Base-by-base conservation (phyloP, 176 grass and related monocot genomes). In the Secale cereale region DNA sequence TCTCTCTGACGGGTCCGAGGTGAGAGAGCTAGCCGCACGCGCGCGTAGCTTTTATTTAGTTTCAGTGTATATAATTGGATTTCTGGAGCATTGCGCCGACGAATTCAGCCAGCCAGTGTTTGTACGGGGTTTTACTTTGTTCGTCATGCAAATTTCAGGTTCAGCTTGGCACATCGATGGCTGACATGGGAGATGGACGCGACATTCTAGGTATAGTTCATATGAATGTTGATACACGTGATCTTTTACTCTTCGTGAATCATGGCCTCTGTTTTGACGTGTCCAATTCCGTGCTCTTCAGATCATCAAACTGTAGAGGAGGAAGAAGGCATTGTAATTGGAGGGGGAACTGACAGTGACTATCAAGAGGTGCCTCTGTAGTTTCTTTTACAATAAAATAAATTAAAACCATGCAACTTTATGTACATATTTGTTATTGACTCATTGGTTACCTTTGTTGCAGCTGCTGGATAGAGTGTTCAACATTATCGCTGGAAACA, bases 391-490 rank as follows among this genome's bases (percentile, higher is more conserved):
- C 7, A 1, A 8, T 5, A 15, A 4, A 15, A 1, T n/a, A n/a
- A n/a, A n/a, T 27, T 27, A 20, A 41, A 43, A 50, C 45, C 16
- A 54, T 32, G 17, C 45, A 13, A 13, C 7, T 1, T 57, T 57
- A 1, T 9, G 7, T 3, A n/a, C n/a, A n/a, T n/a, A 56, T 57
- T 57, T 57, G 6, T 57, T 57, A 57, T 22, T 57, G 19, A 57
- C 7, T 57, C 3, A 20, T 29, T 26, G 5, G 8, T 8, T 50
- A 27, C 69, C 41, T 48, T 43, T 85, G 11, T 86, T 82, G 52
- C 87, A 98, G 95, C 81, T 98, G 8, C 64, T 98, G 10, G 95
- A 85, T 46, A 93, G 93, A 62, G 85, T 98, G 57, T 98, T 95
- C 76, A 93, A 89, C 75, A 93, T 93, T 81, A 32, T 98, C 29